Evolutionary conservation across 1,284 basidiomycete species (phyloP), one percentile per base, ranked within the genome.

Genomic region (Ustilago nuda): DNA sequence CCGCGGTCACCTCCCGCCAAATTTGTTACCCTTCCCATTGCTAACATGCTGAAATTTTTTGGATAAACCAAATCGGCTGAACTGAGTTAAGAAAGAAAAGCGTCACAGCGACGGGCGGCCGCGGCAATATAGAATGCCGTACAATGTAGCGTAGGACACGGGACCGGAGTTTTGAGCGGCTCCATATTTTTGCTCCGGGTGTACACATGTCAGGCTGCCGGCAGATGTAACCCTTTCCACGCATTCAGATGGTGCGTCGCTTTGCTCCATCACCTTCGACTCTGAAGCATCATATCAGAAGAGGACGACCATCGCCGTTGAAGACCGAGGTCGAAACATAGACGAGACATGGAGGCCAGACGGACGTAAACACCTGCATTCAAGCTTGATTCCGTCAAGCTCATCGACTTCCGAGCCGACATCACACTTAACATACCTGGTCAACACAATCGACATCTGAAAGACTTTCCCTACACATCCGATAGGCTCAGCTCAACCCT

Each of bases 101-200:
- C 48, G 35, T n/a, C 19, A 27, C 43, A 53, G 48, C 23, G 13
- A 50, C 48, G 30, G 30, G 15, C 1, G 11, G 48, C 48, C 48
- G 36, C 52, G 52, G 52, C 52, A 19, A 52, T 36, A 30, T 27
- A 19, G 15, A 32, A 52, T 23, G 23, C 23, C 23, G 23, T 23
- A 23, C 23, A 23, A 23, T 23, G 23, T 23, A 23, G 2, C 2
- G 23, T 23, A 23, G 2, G n/a, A 11, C 51, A 52, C 39, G 35
- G 23, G 32, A 56, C 45, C 62, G 63, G 63, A 41, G 58, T 56
- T 56, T 55, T 66, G 45, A 61, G 33, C 64, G 54, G 64, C 43
- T 43, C 19, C 37, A 13, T 17, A 39, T 56, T 43, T 50, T 1
- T n/a, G 17, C 37, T 54, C 43, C 43, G 43, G 43, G n/a, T 45